A percentile compares a stretch with the other conserved stretches of the same genome.
phyloP scores from a whole-genome alignment of 495 filamentous ascomycete genomes.

The Letharia columbiana region DNA sequence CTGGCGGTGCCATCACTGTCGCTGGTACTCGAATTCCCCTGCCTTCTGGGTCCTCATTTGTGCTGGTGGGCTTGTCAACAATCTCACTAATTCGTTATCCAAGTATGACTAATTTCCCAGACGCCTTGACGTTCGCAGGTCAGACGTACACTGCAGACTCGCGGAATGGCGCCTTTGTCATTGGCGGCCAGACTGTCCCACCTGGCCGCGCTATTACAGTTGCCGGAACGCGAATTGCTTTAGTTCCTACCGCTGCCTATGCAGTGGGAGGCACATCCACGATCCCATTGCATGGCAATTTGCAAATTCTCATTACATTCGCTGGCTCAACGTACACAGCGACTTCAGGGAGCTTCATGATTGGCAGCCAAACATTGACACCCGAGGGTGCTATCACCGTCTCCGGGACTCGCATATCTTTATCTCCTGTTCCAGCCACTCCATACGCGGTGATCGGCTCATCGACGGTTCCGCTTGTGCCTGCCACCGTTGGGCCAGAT shows the following conservation, averaged over 20 bases:
- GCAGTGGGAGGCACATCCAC: neutral
- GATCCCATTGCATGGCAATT: neutral
- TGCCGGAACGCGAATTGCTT: neutral
- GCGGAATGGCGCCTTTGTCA: neutral
- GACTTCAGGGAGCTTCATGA: neutral
- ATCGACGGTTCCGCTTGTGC: neutral
- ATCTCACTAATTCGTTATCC: neutral
- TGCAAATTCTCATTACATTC: neutral
- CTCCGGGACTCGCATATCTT: neutral
- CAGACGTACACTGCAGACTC: neutral
- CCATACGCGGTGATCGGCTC: neutral
- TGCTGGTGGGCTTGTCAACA: slow-evolving; percentile 8
- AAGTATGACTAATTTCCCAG: neutral
- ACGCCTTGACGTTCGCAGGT: neutral
- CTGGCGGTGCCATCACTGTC: slow-evolving; percentile 2
- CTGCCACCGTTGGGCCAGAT: neutral
- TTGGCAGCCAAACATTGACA: neutral
- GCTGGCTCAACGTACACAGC: neutral
- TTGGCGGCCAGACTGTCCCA: neutral
- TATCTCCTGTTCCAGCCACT: neutral
- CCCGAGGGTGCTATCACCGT: neutral
- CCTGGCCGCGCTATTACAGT: neutral
- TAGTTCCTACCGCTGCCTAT: neutral
- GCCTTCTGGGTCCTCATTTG: slow-evolving; percentile 3
- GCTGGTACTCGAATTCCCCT: slow-evolving; percentile 17